Conservation (phyloP, 768 basidiomycete genomes). For the Boletus rubropictus region DNA sequence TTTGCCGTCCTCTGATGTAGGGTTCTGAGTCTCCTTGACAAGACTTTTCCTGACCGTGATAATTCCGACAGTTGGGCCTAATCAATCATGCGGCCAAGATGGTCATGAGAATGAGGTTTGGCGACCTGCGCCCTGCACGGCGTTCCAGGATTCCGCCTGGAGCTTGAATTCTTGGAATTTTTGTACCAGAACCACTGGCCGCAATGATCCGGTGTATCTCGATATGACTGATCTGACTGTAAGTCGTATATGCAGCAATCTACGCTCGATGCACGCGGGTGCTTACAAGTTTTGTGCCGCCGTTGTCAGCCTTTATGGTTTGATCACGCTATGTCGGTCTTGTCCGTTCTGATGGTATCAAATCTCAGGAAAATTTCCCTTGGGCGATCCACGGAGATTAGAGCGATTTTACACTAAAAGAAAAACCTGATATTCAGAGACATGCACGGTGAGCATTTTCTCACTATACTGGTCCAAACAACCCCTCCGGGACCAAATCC, state of each 20-base stretch:
- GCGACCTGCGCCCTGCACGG: neutral
- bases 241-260: neutral
- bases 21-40: neutral
- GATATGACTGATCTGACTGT: neutral
- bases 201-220: neutral
- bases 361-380: too few species aligned
- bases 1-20: too few species aligned
- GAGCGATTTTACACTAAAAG: neutral
- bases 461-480: neutral
- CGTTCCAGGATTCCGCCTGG: neutral
- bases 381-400: too few species aligned
- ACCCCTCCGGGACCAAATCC: neutral
- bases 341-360: neutral
- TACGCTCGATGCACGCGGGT: neutral
- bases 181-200: neutral
- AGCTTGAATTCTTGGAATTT: neutral
- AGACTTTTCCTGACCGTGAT: neutral
- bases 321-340: neutral
- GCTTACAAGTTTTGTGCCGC: neutral
- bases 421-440: too few species aligned
- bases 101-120: neutral
- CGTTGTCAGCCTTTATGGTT: neutral
- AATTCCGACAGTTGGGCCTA: neutral
- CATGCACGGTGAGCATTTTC: too few species aligned
- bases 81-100: neutral